Evolutionary conservation across 495 filamentous ascomycete genomes (phyloP).

Genomic region (Elaphomyces granulatus): DNA sequence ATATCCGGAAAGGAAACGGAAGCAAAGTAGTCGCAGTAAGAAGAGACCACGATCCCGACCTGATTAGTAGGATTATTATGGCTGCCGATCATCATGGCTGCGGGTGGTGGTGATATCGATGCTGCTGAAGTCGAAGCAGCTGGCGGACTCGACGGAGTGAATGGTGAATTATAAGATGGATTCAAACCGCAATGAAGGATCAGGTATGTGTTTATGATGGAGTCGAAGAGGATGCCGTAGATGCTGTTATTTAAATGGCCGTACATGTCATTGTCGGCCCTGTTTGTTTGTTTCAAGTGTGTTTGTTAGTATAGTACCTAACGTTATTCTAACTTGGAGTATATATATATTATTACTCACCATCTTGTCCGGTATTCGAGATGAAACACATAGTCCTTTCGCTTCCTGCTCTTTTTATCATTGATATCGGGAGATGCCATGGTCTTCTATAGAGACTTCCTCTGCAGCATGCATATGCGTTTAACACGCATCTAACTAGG

Average conservation of each 20-base stretch:
- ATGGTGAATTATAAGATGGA: slow-evolving; percentile 34
- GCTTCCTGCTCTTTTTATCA: slow-evolving; percentile 45
- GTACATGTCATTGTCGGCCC: slow-evolving; percentile 96
- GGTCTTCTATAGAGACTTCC: no score
- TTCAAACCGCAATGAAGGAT: slow-evolving; percentile 63
- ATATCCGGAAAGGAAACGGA: slow-evolving; percentile 71
- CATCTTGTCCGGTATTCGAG: slow-evolving; percentile 83
- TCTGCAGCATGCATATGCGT: no score
- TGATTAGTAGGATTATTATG: slow-evolving; percentile 23
- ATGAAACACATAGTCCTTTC: slow-evolving; percentile 64
- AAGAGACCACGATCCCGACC: slow-evolving; percentile 71
- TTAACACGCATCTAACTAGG: no score
- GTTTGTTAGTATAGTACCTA: background rate
- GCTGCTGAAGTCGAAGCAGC: background rate
- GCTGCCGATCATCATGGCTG: no score
- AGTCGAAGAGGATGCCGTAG: slow-evolving; percentile 73
- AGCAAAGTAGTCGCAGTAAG: slow-evolving; percentile 71
- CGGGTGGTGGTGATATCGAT: no score
- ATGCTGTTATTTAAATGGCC: slow-evolving; percentile 74
- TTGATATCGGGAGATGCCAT: slow-evolving; percentile 2
- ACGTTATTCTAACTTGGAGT: background rate
- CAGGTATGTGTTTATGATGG: slow-evolving; percentile 80
- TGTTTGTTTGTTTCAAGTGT: slow-evolving; percentile 15
- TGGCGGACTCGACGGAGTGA: slow-evolving; percentile 6
- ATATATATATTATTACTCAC: slow-evolving; percentile 26